Conservation (phyloP, 176 grass and related monocot species). For the Pharus latifolius region DNA sequence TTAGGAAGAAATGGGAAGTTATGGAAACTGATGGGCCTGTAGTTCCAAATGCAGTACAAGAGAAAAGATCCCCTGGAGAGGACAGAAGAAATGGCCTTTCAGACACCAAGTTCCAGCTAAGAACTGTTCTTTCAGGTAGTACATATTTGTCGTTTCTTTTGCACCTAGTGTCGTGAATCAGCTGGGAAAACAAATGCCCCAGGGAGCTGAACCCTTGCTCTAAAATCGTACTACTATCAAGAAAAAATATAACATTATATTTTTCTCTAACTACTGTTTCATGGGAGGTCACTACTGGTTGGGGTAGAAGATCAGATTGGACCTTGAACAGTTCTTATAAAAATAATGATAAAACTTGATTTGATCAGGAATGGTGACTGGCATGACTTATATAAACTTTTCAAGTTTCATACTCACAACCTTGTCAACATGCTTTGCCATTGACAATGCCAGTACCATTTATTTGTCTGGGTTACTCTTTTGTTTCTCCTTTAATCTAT, state of each 20-base stretch:
- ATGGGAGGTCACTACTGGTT: not conserved
- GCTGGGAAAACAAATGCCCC: not conserved
- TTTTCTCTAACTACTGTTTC: not conserved
- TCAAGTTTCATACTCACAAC: not conserved
- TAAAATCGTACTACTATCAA: not conserved
- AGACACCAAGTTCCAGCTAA: slow-evolving; percentile 42
- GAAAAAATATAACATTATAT: not conserved
- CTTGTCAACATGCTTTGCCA: not conserved
- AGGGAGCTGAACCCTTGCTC: not conserved
- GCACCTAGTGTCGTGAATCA: not conserved
- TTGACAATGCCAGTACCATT: not conserved
- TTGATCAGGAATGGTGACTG: not conserved
- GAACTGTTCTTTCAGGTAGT: slow-evolving; percentile 46
- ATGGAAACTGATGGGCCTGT: slow-evolving; percentile 19
- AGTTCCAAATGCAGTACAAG: slow-evolving; percentile 9
- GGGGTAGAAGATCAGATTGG: not conserved
- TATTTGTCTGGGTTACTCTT: not conserved
- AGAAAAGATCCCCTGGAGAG: slow-evolving; percentile 22
- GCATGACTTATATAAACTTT: not conserved
- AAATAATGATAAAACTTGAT: not conserved
- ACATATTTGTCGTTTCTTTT: slow-evolving; percentile 1
- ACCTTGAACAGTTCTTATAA: not conserved
- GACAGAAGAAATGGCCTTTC: slow-evolving; percentile 33
- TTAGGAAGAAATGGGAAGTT: slow-evolving; percentile 52
- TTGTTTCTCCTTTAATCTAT: not conserved